Evolutionary conservation across 345 rosid genomes (phyloP).

Genomic region (Pugionium cornutum): DNA sequence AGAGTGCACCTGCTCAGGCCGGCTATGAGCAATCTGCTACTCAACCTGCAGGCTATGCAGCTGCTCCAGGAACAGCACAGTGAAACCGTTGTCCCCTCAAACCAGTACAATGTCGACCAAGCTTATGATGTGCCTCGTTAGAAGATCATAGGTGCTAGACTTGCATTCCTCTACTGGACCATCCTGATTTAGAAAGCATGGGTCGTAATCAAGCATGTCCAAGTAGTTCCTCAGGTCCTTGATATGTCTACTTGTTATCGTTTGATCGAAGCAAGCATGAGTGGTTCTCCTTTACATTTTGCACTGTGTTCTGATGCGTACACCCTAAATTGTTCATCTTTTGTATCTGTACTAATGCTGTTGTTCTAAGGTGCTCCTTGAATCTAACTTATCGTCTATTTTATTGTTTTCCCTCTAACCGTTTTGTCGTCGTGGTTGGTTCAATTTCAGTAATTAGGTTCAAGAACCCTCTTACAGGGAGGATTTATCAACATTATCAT

Average conservation of each 20-base stretch:
- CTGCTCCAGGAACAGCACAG: conserved; percentile 56
- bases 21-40: conserved; percentile 67
- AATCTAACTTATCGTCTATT: no score
- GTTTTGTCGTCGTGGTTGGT: no score
- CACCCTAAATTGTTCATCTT: no score
- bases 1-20: conserved; percentile 59
- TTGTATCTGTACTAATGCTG: no score
- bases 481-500: no score
- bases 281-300: not conserved
- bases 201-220: not conserved
- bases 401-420: no score
- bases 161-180: conserved; percentile 25
- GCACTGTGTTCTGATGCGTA: conserved; percentile 43
- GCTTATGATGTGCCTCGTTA: conserved; percentile 50
- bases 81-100: conserved; percentile 53
- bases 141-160: conserved; percentile 8
- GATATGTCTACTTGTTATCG: not conserved
- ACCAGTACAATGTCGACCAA: conserved; percentile 61
- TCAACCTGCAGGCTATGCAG: conserved; percentile 56
- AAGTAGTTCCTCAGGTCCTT: conserved; percentile 16
- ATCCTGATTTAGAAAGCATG: conserved; percentile 8
- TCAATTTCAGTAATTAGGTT: no score
- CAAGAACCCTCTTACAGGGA: no score
- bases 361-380: no score
- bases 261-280: conserved; percentile 5